Percentiles rank a stretch among this genome's conserved stretches.
Evolutionary conservation across 306 rosid species (phyloP).

Genomic region (Pyrus communis): DNA sequence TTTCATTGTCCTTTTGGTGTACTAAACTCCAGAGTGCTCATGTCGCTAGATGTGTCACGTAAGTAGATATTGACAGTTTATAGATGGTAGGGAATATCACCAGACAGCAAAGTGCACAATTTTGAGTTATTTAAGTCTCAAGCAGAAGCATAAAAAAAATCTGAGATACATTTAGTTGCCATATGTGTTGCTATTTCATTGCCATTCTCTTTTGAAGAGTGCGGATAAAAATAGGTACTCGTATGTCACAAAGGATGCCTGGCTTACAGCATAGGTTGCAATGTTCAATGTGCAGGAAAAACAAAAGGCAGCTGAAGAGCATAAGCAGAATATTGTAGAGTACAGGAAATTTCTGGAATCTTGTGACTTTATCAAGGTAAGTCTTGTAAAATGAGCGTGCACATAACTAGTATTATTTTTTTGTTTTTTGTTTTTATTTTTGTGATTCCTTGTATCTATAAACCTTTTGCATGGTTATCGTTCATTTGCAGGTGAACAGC

Average conservation of each 20-base stretch:
- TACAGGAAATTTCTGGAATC: constrained; percentile 78
- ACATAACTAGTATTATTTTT: neutral
- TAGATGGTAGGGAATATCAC: neutral
- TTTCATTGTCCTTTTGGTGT: neutral
- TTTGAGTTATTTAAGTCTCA: neutral
- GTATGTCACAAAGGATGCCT: neutral
- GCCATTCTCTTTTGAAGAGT: neutral
- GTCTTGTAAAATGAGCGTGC: neutral
- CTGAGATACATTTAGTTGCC: neutral
- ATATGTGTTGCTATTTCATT: neutral
- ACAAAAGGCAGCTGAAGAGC: constrained; percentile 85
- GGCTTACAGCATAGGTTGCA: neutral
- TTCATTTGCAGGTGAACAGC: constrained; percentile 58
- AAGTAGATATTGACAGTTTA: neutral
- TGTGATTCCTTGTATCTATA: constrained; percentile 15
- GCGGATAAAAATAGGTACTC: neutral
- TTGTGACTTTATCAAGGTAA: constrained; percentile 84
- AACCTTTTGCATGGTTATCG: neutral
- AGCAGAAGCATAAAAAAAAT: neutral
- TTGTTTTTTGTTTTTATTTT: neutral
- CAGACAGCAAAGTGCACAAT: neutral
- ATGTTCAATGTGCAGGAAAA: constrained; percentile 57
- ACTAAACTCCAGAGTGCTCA: neutral
- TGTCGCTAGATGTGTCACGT: neutral
- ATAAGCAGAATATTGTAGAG: constrained; percentile 55